Conservation (phyloP, 139 green algal genomes). For the Coccomyxa sp. region DNA sequence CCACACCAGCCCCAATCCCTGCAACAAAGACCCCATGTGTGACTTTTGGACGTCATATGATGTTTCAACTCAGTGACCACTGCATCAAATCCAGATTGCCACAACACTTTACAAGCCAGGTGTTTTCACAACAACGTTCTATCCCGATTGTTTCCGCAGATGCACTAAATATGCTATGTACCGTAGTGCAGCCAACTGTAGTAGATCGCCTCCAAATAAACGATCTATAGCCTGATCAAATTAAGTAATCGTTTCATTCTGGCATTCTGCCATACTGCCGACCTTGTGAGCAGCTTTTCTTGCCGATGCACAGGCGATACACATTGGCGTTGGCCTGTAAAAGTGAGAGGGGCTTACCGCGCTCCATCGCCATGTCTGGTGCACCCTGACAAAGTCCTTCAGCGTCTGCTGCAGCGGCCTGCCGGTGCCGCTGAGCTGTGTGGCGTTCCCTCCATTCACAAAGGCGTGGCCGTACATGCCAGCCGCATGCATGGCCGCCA, state of each 20-base stretch:
- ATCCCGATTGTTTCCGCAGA: background rate
- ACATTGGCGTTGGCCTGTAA: background rate
- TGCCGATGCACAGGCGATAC: background rate
- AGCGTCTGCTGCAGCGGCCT: conserved; percentile 3
- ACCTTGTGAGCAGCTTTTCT: conserved; percentile 41
- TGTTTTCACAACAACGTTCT: background rate
- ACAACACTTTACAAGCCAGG: background rate
- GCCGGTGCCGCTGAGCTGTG: conserved; percentile 25
- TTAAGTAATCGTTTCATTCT: too few species aligned
- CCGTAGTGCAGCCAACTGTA: background rate
- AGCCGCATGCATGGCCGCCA: conserved; percentile 25
- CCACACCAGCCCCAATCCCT: conserved; percentile 23
- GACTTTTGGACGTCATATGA: background rate
- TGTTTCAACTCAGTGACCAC: background rate
- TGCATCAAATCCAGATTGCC: background rate
- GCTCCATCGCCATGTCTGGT: conserved; percentile 43
- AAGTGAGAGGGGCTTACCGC: conserved; percentile 27
- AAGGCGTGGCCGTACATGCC: conserved; percentile 71
- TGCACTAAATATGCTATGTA: background rate
- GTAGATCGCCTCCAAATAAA: background rate
- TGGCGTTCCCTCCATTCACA: conserved; percentile 61
- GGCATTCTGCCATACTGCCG: conserved; percentile 6
- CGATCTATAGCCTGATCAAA: background rate
- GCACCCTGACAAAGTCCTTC: conserved; percentile 16
- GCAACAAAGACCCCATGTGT: background rate